Evolutionary conservation across 202 grass and related monocot genomes (phyloP), one percentile per base, ranked within the genome.

Genomic region (Setaria viridis): DNA sequence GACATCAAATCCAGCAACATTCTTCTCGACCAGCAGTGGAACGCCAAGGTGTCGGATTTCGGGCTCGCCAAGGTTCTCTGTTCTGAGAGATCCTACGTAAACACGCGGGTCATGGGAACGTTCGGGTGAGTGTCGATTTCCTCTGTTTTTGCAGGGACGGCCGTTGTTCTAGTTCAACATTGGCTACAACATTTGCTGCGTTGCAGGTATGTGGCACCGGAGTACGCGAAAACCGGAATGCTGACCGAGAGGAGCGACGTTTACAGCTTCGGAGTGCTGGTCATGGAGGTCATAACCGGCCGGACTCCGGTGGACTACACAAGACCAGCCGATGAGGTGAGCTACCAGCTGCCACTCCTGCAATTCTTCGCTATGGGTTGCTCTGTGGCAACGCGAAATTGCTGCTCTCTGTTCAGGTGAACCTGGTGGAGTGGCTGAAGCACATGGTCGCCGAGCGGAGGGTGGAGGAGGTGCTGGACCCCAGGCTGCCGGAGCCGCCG

Each of bases 1-100:
- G 92, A 97, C 78, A 85, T 97, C 63, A 97, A 97, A 72, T 94
- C 94, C 66, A 94, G 92, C 88, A 97, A 97, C 87, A 94, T 97
- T 47, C 94, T 97, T 6, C 77, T 97, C 32, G 94, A 97, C 86
- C 73, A 43, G 25, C 92, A 94, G 62, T 97, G 90, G 92, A 94
- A 89, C 78, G 72, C 94, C 57, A 97, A 90, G 71, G 92, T 97
- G 33, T 94, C 94, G 3, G 94, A 97, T 49, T 97, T 97, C 65
- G 94, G 94, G 14, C 88, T 97, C 25, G 92, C 94, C 80, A 97
- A 97, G 76, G 76, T 97, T 2, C 83, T 94, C 41, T 90, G 84
- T 80, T 94, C 94, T 3, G 94, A 92, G 69, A 87, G 72, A 29
- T 62, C 91, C 59, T 97, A 86, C 70, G 84, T 94, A 2, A 91